These are phyloP conservation scores for Pseudogymnoascus sp. DNA, from an alignment of 2,329 filamentous ascomycete species.

Conservation along the genomic window DNA sequence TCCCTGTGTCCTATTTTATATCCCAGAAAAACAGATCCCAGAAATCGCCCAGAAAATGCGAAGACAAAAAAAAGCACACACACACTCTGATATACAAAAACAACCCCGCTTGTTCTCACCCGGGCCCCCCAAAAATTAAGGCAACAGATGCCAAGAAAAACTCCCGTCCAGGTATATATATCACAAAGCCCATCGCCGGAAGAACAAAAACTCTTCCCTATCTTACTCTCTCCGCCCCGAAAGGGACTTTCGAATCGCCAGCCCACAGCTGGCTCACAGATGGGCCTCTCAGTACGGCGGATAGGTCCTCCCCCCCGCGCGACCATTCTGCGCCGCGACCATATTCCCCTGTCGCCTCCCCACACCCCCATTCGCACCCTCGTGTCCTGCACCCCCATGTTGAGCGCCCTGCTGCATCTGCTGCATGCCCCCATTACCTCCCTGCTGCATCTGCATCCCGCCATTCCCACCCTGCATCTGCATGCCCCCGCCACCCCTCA, in stretches of 20 bases:
- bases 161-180: constrained; percentile 4
- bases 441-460: constrained; percentile 2
- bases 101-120: background rate
- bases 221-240: background rate
- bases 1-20: background rate
- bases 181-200: background rate
- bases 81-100: constrained; percentile 4
- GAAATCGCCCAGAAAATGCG: background rate
- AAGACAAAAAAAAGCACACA: background rate
- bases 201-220: background rate
- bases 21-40: background rate
- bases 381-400: background rate
- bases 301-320: background rate
- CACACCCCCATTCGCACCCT: background rate
- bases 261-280: background rate
- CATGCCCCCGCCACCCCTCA: background rate
- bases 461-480: constrained; percentile 10
- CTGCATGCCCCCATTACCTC: background rate
- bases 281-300: background rate
- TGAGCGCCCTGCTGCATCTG: background rate
- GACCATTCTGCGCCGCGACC: background rate
- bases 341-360: constrained; percentile 1
- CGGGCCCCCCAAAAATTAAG: background rate
- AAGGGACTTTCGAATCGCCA: background rate
- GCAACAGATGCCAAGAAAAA: constrained; percentile 7